Evolutionary conservation across 164 flowering plant genomes (phyloP).

Genomic region (Magnolia sinica): DNA sequence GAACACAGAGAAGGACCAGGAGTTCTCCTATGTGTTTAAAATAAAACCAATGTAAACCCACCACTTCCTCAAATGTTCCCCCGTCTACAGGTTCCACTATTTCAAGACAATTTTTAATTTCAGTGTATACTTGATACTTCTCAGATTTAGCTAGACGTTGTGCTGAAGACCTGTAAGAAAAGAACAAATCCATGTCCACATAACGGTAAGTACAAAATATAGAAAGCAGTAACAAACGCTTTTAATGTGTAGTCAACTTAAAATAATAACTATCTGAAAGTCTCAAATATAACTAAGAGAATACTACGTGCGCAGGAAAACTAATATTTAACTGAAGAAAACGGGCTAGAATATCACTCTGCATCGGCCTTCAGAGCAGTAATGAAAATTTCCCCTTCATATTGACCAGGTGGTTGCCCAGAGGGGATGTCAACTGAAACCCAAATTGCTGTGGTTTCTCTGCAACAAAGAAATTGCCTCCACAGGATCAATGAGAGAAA

Average conservation of each 20-base stretch:
- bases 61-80: conserved; percentile 62
- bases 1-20: conserved; percentile 3
- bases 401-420: conserved; percentile 81
- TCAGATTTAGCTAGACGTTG: conserved; percentile 50
- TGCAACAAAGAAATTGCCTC: conserved; percentile 31
- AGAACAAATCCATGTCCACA: neutral
- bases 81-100: conserved; percentile 57
- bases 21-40: neutral
- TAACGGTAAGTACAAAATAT: neutral
- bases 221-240: neutral
- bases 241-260: neutral
- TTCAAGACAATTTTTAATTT: conserved; percentile 63
- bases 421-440: conserved; percentile 81
- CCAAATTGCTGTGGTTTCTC: conserved; percentile 87
- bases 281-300: neutral
- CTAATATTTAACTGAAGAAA: conserved; percentile 28
- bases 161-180: conserved; percentile 46
- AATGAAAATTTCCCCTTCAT: conserved; percentile 76
- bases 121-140: conserved; percentile 52
- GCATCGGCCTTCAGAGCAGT: conserved; percentile 68
- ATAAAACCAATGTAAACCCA: conserved; percentile 21
- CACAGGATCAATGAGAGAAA: neutral
- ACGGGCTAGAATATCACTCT: conserved; percentile 51
- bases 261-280: neutral
- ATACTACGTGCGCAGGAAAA: neutral